Evolutionary conservation across 176 grass and related monocot species (phyloP), one percentile per base, ranked within the genome.

Genomic region (Puya raimondii): DNA sequence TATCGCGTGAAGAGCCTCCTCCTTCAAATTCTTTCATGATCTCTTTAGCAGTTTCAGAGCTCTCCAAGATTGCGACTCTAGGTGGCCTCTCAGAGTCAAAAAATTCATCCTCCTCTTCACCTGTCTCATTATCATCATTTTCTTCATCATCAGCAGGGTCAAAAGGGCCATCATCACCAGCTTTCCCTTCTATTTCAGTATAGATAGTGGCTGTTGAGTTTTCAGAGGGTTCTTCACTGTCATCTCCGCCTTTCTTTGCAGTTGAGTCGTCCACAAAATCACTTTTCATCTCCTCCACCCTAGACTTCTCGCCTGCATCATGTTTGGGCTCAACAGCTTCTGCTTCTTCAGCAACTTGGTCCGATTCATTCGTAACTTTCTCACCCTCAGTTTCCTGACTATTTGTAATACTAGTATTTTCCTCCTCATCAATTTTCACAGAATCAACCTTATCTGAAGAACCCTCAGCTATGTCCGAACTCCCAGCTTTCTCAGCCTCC

Each of bases 11-110:
- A 65, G 74, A 88, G 11, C 82, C 81, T 86, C 82, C 81, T 86
- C 84, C 80, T 48, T 81, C 73, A 72, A 89, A 82, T 76, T 82
- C 83, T 82, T 78, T 85, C 76, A 89, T 88, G 47, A 87, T 91
- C 74, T 89, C 70, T 78, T 91, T 80, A 3, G 68, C 79, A 64
- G 50, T 72, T 67, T 91, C 83, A 1, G 73, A 75, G 51, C 70
- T 91, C 72, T 88, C 88, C 7, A 61, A 61, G 21, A 61, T 61
- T 61, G 56, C 56, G 0, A 61, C 56, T 61, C 56, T 61, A 18
- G 56, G 17, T 22, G n/a, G 56, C 21, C 56, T 61, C 17, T 61
- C 56, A 22, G 56, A 61, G 21, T 18, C 21, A 18, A 61, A 61
- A 61, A 7, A n/a, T 61, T 61, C 56, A 10, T 61, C 56, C 16